These are phyloP conservation scores for Backusella australiensis DNA, from an alignment of 192 early-diverging fungal species.

Conservation along the genomic window DNA sequence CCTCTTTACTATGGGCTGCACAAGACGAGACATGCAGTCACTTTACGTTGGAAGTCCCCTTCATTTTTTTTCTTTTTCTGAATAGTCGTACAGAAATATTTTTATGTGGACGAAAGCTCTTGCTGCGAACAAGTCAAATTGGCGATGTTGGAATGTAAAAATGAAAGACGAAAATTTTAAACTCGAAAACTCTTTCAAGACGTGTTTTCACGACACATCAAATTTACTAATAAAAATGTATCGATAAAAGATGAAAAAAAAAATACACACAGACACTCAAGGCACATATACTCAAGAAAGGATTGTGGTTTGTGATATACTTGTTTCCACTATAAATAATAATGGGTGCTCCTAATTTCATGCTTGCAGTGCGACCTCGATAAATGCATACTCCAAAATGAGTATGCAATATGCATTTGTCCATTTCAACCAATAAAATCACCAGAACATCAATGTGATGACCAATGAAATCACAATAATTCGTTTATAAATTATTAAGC, in stretches of 20 bases:
- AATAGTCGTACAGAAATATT: neutral
- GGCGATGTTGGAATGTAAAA: conserved; percentile 6
- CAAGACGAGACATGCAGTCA: neutral
- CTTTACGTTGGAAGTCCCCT: neutral
- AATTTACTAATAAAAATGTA: conserved; percentile 2
- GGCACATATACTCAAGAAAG: neutral
- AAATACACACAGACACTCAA: neutral
- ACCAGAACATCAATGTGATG: too few species aligned
- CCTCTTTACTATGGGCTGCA: neutral
- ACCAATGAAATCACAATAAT: too few species aligned
- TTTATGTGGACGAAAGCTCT: neutral
- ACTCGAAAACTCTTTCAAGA: neutral
- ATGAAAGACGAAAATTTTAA: neutral
- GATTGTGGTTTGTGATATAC: neutral
- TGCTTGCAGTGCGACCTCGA: too few species aligned
- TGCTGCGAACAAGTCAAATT: neutral
- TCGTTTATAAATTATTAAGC: too few species aligned
- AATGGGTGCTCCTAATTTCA: too few species aligned
- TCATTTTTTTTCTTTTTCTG: conserved; percentile 12
- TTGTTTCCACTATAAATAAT: neutral
- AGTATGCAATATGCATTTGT: too few species aligned
- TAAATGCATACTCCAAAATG: too few species aligned
- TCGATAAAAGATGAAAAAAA: conserved; percentile 1
- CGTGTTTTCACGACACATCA: conserved; percentile 3
- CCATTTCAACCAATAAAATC: too few species aligned